Evolutionary conservation across 495 filamentous ascomycete species (phyloP).

Genomic region (Schizothecium vesticola): DNA sequence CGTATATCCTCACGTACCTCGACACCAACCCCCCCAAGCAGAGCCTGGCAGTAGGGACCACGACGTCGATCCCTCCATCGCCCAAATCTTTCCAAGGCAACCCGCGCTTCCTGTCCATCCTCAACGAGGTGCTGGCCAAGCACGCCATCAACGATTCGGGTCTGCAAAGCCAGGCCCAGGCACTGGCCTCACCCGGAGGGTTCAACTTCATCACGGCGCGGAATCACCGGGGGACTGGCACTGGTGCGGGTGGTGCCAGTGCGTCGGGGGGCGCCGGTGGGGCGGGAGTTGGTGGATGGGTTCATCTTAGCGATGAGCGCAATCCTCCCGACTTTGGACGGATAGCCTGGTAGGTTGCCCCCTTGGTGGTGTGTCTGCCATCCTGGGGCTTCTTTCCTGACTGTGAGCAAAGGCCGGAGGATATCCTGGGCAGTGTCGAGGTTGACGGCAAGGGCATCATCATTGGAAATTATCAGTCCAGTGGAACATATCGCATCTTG

Average conservation of each 20-base stretch:
- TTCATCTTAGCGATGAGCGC: conserved; percentile 79
- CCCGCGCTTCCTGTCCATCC: conserved; percentile 62
- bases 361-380: background rate
- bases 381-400: background rate
- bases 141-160: conserved; percentile 68
- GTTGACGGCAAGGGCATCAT: conserved; percentile 75
- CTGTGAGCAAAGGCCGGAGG: conserved; percentile 51
- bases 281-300: conserved; percentile 76
- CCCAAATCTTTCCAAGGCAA: conserved; percentile 74
- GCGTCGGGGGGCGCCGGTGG: conserved; percentile 79
- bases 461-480: conserved; percentile 57
- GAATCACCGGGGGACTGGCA: conserved; percentile 30
- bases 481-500: conserved; percentile 63
- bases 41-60: conserved; percentile 68
- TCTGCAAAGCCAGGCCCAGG: conserved; percentile 68
- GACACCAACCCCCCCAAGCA: conserved; percentile 64
- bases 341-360: conserved; percentile 58
- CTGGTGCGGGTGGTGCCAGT: conserved; percentile 69
- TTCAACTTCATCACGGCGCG: conserved; percentile 41
- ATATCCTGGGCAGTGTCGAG: conserved; percentile 90
- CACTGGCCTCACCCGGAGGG: conserved; percentile 73
- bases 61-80: conserved; percentile 67
- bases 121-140: conserved; percentile 65
- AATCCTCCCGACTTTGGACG: conserved; percentile 85
- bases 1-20: conserved; percentile 66